These are phyloP conservation scores for Daldinia sp. DNA, from an alignment of 2,329 filamentous ascomycete genomes.

Conservation along the genomic window DNA sequence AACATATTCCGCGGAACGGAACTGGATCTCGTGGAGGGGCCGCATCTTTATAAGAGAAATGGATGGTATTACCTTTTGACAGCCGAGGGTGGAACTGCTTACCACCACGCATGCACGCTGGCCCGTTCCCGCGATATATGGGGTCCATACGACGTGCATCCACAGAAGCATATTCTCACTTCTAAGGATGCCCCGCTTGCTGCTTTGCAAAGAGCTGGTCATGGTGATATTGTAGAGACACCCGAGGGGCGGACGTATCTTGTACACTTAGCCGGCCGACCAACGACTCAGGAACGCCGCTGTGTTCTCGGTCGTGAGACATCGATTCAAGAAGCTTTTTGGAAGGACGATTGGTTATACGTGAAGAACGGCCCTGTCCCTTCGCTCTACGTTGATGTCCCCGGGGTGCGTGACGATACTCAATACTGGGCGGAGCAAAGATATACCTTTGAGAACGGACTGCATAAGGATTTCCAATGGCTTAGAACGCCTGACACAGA, in stretches of 20 bases:
- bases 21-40: constrained; percentile 66
- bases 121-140: constrained; percentile 64
- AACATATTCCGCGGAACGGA: constrained; percentile 69
- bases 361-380: constrained; percentile 69
- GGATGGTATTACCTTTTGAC: constrained; percentile 71
- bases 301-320: constrained; percentile 69
- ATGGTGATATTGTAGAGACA: constrained; percentile 67
- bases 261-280: constrained; percentile 66
- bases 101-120: constrained; percentile 71
- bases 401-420: constrained; percentile 60
- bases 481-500: constrained; percentile 67
- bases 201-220: constrained; percentile 65
- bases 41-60: constrained; percentile 69
- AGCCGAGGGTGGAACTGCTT: constrained; percentile 71
- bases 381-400: constrained; percentile 65
- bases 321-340: constrained; percentile 69
- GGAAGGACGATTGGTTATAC: constrained; percentile 73
- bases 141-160: constrained; percentile 72
- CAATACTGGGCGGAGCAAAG: constrained; percentile 63
- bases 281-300: constrained; percentile 63
- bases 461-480: constrained; percentile 69
- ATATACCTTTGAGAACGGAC: constrained; percentile 61
- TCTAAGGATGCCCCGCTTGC: constrained; percentile 63
- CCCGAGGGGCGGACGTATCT: constrained; percentile 65
- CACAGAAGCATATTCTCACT: constrained; percentile 68